phyloP scores from a whole-genome alignment of 169 alveolate genomes.

The Theileria parva region DNA sequence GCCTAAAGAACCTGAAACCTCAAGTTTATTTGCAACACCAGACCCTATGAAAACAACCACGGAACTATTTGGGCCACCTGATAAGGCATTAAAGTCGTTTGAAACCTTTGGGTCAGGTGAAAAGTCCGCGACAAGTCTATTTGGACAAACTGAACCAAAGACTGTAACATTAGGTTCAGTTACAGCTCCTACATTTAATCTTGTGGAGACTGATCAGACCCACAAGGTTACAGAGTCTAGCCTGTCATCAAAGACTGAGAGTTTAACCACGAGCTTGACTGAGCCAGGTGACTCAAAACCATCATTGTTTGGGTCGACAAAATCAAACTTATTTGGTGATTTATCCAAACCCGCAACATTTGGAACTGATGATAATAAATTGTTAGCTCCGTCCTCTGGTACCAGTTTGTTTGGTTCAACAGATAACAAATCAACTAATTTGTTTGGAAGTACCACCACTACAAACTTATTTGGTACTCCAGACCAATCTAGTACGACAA shows the following conservation, averaged over 20 bases:
- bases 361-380: background rate
- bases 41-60: too few relatives aligned
- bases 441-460: conserved; percentile 5
- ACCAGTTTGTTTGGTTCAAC: conserved; percentile 4
- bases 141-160: too few relatives aligned
- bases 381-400: background rate
- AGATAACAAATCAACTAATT: background rate
- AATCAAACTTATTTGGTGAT: conserved; percentile 1
- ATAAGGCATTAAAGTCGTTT: too few relatives aligned
- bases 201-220: background rate
- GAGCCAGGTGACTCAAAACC: background rate
- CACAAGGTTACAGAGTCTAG: background rate
- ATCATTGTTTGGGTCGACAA: background rate
- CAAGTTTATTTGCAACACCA: too few relatives aligned
- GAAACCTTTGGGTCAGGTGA: too few relatives aligned
- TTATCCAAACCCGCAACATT: background rate
- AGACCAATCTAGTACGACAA: background rate
- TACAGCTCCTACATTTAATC: background rate
- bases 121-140: too few relatives aligned
- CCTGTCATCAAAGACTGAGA: background rate
- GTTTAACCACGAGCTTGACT: background rate
- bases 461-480: background rate
- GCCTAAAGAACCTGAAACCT: too few relatives aligned
- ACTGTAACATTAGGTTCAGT: too few relatives aligned
- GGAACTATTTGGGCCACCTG: too few relatives aligned